Evolutionary conservation across 169 alveolate genomes (phyloP).

Genomic region (Eimeria falciformis): DNA sequence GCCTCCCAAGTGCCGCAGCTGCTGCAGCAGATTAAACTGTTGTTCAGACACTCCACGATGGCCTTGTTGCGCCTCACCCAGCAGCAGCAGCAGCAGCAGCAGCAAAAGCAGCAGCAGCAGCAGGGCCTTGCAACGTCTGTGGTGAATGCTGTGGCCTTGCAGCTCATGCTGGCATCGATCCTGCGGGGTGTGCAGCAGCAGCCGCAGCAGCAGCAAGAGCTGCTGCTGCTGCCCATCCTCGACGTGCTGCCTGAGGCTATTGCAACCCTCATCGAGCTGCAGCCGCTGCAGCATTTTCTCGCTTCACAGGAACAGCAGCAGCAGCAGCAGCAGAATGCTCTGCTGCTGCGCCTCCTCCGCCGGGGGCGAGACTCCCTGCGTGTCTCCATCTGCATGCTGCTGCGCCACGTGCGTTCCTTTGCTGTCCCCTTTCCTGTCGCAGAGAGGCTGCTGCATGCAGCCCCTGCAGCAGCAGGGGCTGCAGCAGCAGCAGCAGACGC

Average conservation of each 20-base stretch:
- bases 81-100: conserved; percentile 30
- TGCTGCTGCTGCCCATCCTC: conserved; percentile 8
- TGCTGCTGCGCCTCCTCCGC: neutral
- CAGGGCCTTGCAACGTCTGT: neutral
- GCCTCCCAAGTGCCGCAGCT: conserved; percentile 49
- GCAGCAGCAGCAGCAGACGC: conserved; percentile 24
- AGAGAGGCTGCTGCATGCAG: conserved; percentile 1
- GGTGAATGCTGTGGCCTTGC: conserved; percentile 20
- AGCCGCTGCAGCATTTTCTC: conserved; percentile 4
- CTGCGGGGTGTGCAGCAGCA: conserved; percentile 6
- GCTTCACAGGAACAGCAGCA: neutral
- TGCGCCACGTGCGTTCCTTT: conserved; percentile 39
- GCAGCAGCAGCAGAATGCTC: neutral
- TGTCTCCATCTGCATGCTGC: conserved; percentile 34
- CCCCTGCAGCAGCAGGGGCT: neutral
- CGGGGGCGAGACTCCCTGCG: neutral
- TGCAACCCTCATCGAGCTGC: neutral
- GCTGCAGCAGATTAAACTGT: conserved; percentile 23
- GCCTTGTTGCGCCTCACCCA: neutral
- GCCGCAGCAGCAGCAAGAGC: conserved; percentile 21
- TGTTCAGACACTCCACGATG: neutral
- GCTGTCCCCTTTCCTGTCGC: conserved; percentile 26
- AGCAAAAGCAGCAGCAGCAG: conserved; percentile 10
- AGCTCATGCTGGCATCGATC: conserved; percentile 22
- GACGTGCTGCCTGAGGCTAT: neutral